phyloP scores from a whole-genome alignment of 208 protist genomes.

The Trypanosoma cruzi region DNA sequence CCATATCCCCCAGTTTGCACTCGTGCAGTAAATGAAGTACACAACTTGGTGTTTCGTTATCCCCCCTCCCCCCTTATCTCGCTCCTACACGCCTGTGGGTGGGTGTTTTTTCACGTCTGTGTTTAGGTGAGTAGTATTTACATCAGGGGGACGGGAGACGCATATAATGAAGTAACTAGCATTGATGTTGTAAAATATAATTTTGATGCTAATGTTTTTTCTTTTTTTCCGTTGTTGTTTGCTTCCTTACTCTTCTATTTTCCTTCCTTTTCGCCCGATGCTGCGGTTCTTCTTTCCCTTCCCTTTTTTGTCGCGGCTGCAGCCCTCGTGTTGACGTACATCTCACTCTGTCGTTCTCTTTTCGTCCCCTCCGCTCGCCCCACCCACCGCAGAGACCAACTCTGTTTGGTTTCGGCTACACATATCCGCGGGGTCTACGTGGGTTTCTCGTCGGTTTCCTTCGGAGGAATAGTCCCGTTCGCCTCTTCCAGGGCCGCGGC shows the following conservation, averaged over 20 bases:
- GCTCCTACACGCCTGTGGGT: background rate
- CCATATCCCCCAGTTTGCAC: no score
- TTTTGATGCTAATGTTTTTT: background rate
- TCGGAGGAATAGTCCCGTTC: background rate
- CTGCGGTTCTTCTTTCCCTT: conserved; percentile 17
- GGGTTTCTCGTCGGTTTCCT: conserved; percentile 2
- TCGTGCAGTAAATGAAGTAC: background rate
- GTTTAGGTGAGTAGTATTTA: background rate
- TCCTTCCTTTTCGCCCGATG: conserved; percentile 12
- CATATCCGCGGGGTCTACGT: background rate
- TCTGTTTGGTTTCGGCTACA: background rate
- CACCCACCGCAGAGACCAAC: background rate
- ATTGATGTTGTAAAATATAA: background rate
- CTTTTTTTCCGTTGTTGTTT: background rate
- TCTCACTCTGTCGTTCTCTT: conserved; percentile 3
- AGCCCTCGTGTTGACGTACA: background rate
- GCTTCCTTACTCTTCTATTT: background rate
- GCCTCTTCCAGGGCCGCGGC: conserved; percentile 42
- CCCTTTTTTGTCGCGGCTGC: background rate
- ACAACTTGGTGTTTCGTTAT: background rate
- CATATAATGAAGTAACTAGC: background rate
- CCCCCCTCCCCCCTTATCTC: background rate
- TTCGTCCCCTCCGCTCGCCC: background rate
- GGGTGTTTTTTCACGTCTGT: no score
- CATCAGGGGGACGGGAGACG: background rate